These are phyloP conservation scores for Trifolium dubium DNA, from an alignment of 306 rosid species.

Conservation along the genomic window DNA sequence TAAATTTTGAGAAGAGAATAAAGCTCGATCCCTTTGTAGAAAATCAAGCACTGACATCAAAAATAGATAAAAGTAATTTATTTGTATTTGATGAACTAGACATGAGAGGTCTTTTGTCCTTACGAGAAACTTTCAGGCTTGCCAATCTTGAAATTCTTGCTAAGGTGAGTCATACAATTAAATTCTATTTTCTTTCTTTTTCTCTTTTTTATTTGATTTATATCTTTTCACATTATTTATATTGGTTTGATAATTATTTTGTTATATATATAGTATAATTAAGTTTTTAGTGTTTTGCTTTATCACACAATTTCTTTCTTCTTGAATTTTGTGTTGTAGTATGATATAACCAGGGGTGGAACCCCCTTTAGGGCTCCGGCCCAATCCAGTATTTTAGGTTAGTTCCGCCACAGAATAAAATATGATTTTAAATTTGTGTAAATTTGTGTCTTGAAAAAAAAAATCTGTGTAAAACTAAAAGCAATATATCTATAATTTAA, in stretches of 20 bases:
- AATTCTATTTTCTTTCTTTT: neutral
- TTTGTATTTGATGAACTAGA: conserved; percentile 1
- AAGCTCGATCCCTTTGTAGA: neutral
- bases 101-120: neutral
- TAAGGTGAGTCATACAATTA: neutral
- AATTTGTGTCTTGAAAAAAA: too few relatives aligned
- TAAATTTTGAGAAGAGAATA: neutral
- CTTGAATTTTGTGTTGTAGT: too few relatives aligned
- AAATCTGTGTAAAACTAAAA: too few relatives aligned
- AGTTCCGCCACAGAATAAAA: too few relatives aligned
- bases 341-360: too few relatives aligned
- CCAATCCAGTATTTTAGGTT: too few relatives aligned
- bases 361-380: too few relatives aligned
- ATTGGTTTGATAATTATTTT: neutral
- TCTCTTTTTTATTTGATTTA: neutral
- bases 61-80: neutral
- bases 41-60: neutral
- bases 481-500: too few relatives aligned
- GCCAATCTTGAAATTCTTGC: neutral
- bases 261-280: neutral
- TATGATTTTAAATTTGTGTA: too few relatives aligned
- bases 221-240: neutral
- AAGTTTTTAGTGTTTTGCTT: neutral
- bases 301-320: neutral
- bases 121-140: neutral